Evolutionary conservation across 192 early-diverging fungal species (phyloP), one percentile per base, ranked within the genome.

Genomic region (Entomortierella lignicola): DNA sequence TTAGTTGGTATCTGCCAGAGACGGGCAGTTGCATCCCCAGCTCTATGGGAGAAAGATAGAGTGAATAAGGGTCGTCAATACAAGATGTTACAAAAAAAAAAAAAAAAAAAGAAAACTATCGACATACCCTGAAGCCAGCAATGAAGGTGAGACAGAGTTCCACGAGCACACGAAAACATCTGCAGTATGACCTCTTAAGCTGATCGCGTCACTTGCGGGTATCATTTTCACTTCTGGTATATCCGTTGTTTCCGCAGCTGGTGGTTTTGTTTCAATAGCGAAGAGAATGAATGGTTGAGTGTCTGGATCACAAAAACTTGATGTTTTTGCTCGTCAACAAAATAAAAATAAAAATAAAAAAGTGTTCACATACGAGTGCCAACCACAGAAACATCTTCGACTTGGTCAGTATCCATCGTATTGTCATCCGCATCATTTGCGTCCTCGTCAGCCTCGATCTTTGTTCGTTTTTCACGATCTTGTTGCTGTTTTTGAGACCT

Each of bases 11-110:
- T 85, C 42, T 90, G 89, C 97, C 96, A 99, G 47, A 99, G 85
- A 39, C 95, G 85, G 34, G 92, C 90, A 3, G 91, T 95, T 13
- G 92, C 94, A 82, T 99, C 97, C 21, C 90, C 91, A 27, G 92
- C 89, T 1, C 89, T 90, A 67, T 48, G n/a, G n/a, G n/a, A n/a
- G n/a, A n/a, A n/a, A n/a, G 11, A 52, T 37, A 32, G 17, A 17
- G 4, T 41, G 12, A 25, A 50, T 37, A 37, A 37, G 10, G 34
- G 10, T 37, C 10, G 34, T 37, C 10, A 37, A 37, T 37, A 10
- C 4, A 37, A 4, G 34, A 37, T 37, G 10, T 37, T 37, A 41
- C 23, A 60, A 4, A 6, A 60, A 30, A 1, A 43, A 8, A 21
- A 30, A 18, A 48, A 55, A 52, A 32, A 25, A 63, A 47, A 43